These are phyloP conservation scores for Lophium mytilinum DNA, from an alignment of 495 filamentous ascomycete species.

Conservation along the genomic window DNA sequence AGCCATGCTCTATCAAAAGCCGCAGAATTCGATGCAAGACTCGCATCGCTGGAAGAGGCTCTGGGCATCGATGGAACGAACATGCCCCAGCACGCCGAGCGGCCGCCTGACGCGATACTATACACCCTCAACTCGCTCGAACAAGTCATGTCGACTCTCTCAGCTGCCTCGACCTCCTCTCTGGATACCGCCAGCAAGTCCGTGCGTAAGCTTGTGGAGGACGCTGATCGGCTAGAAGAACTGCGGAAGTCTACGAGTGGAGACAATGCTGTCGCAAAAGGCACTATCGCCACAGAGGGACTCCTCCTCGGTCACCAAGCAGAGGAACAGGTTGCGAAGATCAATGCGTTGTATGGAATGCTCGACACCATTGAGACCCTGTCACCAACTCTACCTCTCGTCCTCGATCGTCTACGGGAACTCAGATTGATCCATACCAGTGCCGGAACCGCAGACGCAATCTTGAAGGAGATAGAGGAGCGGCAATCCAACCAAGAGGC, in stretches of 20 bases:
- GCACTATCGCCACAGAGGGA: neutral
- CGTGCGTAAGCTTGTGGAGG: conserved; percentile 64
- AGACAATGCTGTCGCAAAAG: conserved; percentile 25
- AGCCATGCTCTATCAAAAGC: conserved; percentile 55
- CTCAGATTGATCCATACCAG: conserved; percentile 78
- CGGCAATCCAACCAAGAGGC: conserved; percentile 72
- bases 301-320: conserved; percentile 11
- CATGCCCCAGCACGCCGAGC: conserved; percentile 53
- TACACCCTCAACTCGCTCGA: conserved; percentile 73
- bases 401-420: conserved; percentile 78
- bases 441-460: conserved; percentile 77
- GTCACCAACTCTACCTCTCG: conserved; percentile 71
- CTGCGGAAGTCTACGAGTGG: conserved; percentile 47
- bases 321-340: conserved; percentile 60
- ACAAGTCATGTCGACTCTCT: conserved; percentile 57
- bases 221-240: conserved; percentile 70
- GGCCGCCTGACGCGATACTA: conserved; percentile 57
- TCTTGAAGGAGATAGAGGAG: conserved; percentile 64
- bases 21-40: conserved; percentile 76
- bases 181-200: conserved; percentile 68
- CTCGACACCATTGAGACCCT: conserved; percentile 84
- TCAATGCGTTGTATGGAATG: conserved; percentile 86
- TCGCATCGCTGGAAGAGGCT: conserved; percentile 68
- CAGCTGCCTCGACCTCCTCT: conserved; percentile 53
- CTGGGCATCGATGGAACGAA: conserved; percentile 67